phyloP scores from a whole-genome alignment of 441 rosid species.

The Erodium texanum region DNA sequence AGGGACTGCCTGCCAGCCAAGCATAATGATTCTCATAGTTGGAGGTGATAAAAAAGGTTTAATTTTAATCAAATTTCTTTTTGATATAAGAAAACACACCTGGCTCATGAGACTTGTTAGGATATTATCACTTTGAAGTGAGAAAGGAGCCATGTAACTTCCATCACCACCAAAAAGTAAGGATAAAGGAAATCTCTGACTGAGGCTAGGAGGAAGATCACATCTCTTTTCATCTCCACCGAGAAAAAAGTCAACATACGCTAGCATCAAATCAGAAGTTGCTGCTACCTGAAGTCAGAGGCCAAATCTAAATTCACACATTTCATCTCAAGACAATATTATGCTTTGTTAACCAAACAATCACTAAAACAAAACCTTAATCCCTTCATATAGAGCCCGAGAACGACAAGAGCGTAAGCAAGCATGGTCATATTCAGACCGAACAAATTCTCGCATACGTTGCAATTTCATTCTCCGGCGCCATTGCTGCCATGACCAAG shows the following conservation, averaged over 20 bases:
- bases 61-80: not conserved
- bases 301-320: not conserved
- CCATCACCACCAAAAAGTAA: constrained; percentile 97
- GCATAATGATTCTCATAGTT: constrained; percentile 16
- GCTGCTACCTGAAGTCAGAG: constrained; percentile 69
- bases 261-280: constrained; percentile 90
- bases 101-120: constrained; percentile 90
- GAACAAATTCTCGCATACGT: constrained; percentile 89
- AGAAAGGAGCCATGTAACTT: constrained; percentile 96
- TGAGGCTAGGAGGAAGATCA: constrained; percentile 85
- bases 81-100: constrained; percentile 39
- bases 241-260: constrained; percentile 94
- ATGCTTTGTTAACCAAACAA: not conserved
- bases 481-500: constrained; percentile 99
- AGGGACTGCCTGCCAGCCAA: constrained; percentile 54
- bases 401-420: constrained; percentile 99
- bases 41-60: not conserved
- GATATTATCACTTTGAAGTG: constrained; percentile 86
- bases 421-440: constrained; percentile 98
- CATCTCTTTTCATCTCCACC: constrained; percentile 98
- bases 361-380: constrained; percentile 53
- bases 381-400: constrained; percentile 96
- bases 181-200: constrained; percentile 76
- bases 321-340: too few species aligned
- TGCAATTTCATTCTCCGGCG: constrained; percentile 82